These are phyloP conservation scores for Penicillium sp. DNA, from an alignment of 2,329 filamentous ascomycete genomes.

Conservation along the genomic window DNA sequence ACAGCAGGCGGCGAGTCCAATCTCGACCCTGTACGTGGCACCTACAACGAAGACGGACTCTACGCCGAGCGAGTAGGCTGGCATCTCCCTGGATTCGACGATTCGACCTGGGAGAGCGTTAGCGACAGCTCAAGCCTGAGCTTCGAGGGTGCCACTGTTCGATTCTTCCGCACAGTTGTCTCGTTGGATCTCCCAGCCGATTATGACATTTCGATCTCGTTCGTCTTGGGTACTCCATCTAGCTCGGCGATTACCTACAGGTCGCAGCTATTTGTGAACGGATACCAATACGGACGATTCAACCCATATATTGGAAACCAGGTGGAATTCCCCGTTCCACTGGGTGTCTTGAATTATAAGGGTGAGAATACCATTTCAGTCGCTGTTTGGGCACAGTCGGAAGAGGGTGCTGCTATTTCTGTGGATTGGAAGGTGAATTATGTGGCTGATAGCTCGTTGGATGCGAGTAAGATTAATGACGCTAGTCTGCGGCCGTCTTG, in stretches of 20 bases:
- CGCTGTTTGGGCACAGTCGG: constrained; percentile 61
- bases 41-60: constrained; percentile 60
- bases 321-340: constrained; percentile 60
- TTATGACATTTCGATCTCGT: constrained; percentile 58
- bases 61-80: constrained; percentile 59
- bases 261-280: constrained; percentile 63
- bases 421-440: constrained; percentile 57
- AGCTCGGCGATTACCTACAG: constrained; percentile 45
- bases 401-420: constrained; percentile 51
- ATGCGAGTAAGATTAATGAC: constrained; percentile 19
- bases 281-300: constrained; percentile 64
- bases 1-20: constrained; percentile 54
- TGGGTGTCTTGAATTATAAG: constrained; percentile 58
- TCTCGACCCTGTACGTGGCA: constrained; percentile 58
- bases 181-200: constrained; percentile 52
- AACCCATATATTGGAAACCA: constrained; percentile 63
- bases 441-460: constrained; percentile 53
- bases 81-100: constrained; percentile 59
- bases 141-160: constrained; percentile 53
- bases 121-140: constrained; percentile 37
- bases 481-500: constrained; percentile 51
- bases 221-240: constrained; percentile 51
- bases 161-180: constrained; percentile 57
- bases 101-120: constrained; percentile 43
- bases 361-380: constrained; percentile 60